Evolutionary conservation across 1,284 basidiomycete species (phyloP).

Genomic region (Meripilus lineatus): DNA sequence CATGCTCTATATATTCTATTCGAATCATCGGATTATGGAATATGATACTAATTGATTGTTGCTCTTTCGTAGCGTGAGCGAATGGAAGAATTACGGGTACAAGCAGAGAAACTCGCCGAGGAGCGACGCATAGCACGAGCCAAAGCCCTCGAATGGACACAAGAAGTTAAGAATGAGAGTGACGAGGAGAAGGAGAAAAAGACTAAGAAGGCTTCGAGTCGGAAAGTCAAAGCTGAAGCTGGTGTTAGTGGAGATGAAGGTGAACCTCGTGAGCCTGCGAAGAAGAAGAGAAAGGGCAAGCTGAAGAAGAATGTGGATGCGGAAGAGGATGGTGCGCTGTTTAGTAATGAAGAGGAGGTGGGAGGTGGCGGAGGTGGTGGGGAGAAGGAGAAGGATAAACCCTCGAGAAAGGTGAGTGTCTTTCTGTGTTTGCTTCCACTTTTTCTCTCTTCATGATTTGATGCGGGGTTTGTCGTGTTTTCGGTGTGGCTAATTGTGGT

Average conservation of each 20-base stretch:
- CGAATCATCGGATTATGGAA: not conserved
- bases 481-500: too few relatives aligned
- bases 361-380: too few relatives aligned
- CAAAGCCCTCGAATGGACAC: constrained; percentile 73
- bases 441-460: not conserved
- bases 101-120: constrained; percentile 70
- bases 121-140: constrained; percentile 72
- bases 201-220: constrained; percentile 52
- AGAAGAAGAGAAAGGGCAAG: constrained; percentile 26
- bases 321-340: constrained; percentile 54
- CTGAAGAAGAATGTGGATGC: constrained; percentile 19
- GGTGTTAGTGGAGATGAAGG: constrained; percentile 51
- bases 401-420: constrained; percentile 56
- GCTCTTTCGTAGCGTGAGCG: constrained; percentile 39
- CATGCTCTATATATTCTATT: not conserved
- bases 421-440: not conserved
- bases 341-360: constrained; percentile 63
- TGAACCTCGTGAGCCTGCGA: constrained; percentile 26
- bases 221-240: constrained; percentile 35
- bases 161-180: constrained; percentile 60
- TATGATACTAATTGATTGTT: too few relatives aligned
- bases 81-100: constrained; percentile 51
- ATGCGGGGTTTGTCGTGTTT: constrained; percentile 2
- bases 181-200: constrained; percentile 73
- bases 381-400: too few relatives aligned